Conservation (phyloP, 129 eudicot species). For the Mikania micrantha region DNA sequence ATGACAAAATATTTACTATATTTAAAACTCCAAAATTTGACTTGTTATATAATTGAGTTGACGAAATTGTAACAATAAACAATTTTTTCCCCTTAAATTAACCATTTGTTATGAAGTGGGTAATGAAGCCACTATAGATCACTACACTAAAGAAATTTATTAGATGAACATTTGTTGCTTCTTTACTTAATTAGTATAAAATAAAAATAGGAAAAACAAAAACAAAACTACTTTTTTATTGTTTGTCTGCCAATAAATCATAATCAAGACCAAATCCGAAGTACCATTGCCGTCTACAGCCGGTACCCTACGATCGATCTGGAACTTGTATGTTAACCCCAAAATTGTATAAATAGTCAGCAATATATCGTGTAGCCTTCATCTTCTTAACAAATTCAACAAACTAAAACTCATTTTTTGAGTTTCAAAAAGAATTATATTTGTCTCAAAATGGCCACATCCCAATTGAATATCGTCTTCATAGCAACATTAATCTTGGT, state of each 20-base stretch:
- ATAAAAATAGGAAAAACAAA: too few relatives aligned
- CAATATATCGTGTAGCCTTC: slow-evolving; percentile 3
- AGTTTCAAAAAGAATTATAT: background rate
- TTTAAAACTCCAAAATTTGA: too few relatives aligned
- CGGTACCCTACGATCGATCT: slow-evolving; percentile 10
- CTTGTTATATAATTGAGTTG: too few relatives aligned
- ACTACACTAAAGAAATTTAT: too few relatives aligned
- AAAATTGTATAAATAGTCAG: slow-evolving; percentile 4
- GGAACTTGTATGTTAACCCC: background rate
- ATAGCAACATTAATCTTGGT: slow-evolving; percentile 15
- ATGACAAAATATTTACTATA: too few relatives aligned
- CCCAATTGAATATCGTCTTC: slow-evolving; percentile 5
- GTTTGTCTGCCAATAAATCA: background rate
- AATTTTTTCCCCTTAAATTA: too few relatives aligned
- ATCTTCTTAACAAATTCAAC: background rate
- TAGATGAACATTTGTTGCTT: background rate
- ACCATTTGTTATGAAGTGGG: too few relatives aligned
- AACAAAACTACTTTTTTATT: too few relatives aligned
- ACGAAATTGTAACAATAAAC: too few relatives aligned
- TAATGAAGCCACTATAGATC: too few relatives aligned
- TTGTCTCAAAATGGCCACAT: slow-evolving; percentile 17
- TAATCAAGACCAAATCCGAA: slow-evolving; percentile 18
- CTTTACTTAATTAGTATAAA: background rate
- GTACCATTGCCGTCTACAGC: slow-evolving; percentile 27
- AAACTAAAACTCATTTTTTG: background rate